Evolutionary conservation across 2,329 filamentous ascomycete species (phyloP).

Genomic region (Pezicula rhizophila): DNA sequence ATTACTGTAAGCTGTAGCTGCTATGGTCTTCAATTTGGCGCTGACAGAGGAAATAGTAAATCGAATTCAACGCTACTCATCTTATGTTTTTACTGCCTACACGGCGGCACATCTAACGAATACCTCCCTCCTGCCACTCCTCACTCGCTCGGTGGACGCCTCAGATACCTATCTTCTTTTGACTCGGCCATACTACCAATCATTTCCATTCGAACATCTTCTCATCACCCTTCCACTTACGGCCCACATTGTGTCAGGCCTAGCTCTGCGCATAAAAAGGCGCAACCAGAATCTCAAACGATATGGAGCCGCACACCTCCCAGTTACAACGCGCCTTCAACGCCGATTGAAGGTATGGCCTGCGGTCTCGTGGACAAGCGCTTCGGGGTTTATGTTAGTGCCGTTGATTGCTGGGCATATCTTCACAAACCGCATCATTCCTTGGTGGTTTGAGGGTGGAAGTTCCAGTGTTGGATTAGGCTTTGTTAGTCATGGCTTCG

Average conservation of each 20-base stretch:
- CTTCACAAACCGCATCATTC: slow-evolving; percentile 69
- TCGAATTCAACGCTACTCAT: slow-evolving; percentile 80
- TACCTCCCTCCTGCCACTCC: slow-evolving; percentile 72
- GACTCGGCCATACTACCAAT: slow-evolving; percentile 88
- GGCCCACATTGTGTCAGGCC: slow-evolving; percentile 70
- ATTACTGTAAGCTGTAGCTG: slow-evolving; percentile 57
- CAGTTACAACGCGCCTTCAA: slow-evolving; percentile 37
- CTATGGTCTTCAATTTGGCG: not conserved
- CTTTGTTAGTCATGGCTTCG: slow-evolving; percentile 82
- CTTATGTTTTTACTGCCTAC: slow-evolving; percentile 76
- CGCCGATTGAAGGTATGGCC: slow-evolving; percentile 45
- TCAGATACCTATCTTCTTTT: slow-evolving; percentile 85
- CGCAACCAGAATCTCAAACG: slow-evolving; percentile 63
- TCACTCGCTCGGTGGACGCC: slow-evolving; percentile 64
- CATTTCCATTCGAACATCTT: slow-evolving; percentile 70
- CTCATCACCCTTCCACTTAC: slow-evolving; percentile 70
- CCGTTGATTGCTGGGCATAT: slow-evolving; percentile 65
- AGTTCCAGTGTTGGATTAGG: slow-evolving; percentile 79
- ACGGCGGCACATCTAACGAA: slow-evolving; percentile 72
- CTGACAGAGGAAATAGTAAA: slow-evolving; percentile 44
- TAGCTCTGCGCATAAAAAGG: slow-evolving; percentile 71
- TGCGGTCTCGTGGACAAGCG: slow-evolving; percentile 59
- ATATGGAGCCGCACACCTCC: slow-evolving; percentile 64
- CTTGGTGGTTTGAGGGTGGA: slow-evolving; percentile 72
- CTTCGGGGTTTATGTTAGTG: slow-evolving; percentile 65